Evolutionary conservation across 2,329 filamentous ascomycete genomes (phyloP), one percentile per base, ranked within the genome.

Genomic region (Talaromyces sp.): DNA sequence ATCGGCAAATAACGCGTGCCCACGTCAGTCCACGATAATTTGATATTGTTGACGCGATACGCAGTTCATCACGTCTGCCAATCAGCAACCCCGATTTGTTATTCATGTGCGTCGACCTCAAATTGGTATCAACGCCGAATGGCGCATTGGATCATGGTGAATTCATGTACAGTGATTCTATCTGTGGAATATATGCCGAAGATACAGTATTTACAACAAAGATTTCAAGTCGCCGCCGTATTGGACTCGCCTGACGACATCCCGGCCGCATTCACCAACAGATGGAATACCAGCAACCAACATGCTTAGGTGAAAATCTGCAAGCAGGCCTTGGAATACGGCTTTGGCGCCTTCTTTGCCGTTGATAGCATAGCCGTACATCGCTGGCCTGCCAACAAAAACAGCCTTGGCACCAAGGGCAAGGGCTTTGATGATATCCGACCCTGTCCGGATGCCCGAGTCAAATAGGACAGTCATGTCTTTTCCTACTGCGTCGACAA

Each of bases 251-350:
- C 73, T 66, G 52, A 77, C 66, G 64, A 70, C 67, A 32, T 66
- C 68, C 30, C 73, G 67, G 39, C 70, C 68, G 61, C 74, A 76
- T 44, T 76, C 73, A 10, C 64, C 64, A 36, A 76, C 66, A 70
- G 66, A 73, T 13, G 67, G 65, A 59, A 84, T 81, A 0, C 85
- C 84, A 2, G 79, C 73, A 54, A 86, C 71, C 1, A 81, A 81
- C 80, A 87, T 82, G 9, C 77, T 82, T 59, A 84, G 78, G 69
- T 86, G 84, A 17, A 80, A 73, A 69, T 83, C 86, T 28, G 73
- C 81, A 56, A 85, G 69, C 19, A 85, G 66, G 1, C 82, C 79
- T 57, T 63, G 62, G 10, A 63, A 30, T 17, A 63, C 62, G 27
- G 56, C 58, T 36, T 61, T 63, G 8, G 58, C 62, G 2, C 62